Conservation (phyloP, 176 grass and related monocot species). For the Oryza officinalis region DNA sequence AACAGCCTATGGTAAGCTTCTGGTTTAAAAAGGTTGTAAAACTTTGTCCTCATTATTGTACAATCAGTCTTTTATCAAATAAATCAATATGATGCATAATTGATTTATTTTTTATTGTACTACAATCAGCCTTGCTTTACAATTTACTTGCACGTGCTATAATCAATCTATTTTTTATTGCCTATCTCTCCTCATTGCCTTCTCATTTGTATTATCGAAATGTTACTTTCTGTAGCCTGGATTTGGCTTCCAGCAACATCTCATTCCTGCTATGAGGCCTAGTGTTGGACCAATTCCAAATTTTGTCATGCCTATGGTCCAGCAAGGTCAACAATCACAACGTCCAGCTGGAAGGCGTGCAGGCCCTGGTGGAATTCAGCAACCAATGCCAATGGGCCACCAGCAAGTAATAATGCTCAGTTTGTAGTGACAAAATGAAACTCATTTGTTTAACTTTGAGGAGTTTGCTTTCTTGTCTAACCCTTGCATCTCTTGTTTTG, state of each 20-base stretch:
- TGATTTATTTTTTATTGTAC: too few relatives aligned
- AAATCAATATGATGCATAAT: background rate
- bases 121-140: background rate
- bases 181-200: background rate
- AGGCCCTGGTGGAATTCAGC: slow-evolving; percentile 55
- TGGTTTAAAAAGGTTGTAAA: background rate
- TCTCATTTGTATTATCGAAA: background rate
- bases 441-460: background rate
- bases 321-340: slow-evolving; percentile 65
- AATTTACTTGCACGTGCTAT: background rate
- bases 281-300: slow-evolving; percentile 61
- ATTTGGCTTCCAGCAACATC: slow-evolving; percentile 76
- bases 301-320: slow-evolving; percentile 66
- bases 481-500: background rate
- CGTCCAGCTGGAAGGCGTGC: slow-evolving; percentile 50
- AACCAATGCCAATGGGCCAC: slow-evolving; percentile 55
- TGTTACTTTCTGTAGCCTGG: slow-evolving; percentile 43
- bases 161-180: background rate
- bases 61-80: too few relatives aligned
- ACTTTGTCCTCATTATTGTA: background rate
- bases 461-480: background rate
- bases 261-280: slow-evolving; percentile 77
- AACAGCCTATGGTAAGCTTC: too few relatives aligned
- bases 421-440: background rate
- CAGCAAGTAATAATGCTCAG: slow-evolving; percentile 45